phyloP scores from a whole-genome alignment of 257 asterid genomes.

The Fraxinus pennsylvanica region DNA sequence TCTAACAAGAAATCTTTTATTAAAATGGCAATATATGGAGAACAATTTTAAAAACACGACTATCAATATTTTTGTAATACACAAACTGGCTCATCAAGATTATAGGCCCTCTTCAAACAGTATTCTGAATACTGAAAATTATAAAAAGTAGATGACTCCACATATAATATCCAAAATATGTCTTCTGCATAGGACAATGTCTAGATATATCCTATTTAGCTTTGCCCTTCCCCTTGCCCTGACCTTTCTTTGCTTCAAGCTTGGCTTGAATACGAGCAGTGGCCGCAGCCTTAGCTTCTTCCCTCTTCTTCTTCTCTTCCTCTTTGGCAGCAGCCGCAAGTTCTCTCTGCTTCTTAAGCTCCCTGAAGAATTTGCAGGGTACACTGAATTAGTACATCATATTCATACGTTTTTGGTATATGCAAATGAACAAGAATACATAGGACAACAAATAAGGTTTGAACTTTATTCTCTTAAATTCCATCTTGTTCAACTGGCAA shows the following conservation, averaged over 20 bases:
- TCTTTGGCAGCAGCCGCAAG: slow-evolving; percentile 71
- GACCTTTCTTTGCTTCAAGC: slow-evolving; percentile 81
- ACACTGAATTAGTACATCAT: neutral
- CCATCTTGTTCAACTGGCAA: neutral
- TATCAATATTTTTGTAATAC: neutral
- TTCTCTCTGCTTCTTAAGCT: slow-evolving; percentile 93
- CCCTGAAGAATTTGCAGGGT: slow-evolving; percentile 41
- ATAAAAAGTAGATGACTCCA: neutral
- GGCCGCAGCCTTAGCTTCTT: slow-evolving; percentile 97
- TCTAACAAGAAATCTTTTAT: neutral
- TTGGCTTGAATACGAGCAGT: slow-evolving; percentile 97
- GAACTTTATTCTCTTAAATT: neutral
- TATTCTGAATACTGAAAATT: neutral
- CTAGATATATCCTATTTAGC: slow-evolving; percentile 38
- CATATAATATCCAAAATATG: too few relatives aligned
- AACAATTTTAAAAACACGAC: neutral
- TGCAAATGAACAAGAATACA: neutral
- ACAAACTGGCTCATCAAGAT: neutral
- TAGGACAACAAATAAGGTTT: neutral
- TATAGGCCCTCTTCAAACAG: neutral
- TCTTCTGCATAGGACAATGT: neutral
- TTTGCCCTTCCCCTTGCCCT: slow-evolving; percentile 92
- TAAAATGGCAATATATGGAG: neutral
- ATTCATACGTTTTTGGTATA: neutral
- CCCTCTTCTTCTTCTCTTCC: slow-evolving; percentile 97